Evolutionary conservation across 176 grass and related monocot species (phyloP).

Genomic region (Carex parvula): DNA sequence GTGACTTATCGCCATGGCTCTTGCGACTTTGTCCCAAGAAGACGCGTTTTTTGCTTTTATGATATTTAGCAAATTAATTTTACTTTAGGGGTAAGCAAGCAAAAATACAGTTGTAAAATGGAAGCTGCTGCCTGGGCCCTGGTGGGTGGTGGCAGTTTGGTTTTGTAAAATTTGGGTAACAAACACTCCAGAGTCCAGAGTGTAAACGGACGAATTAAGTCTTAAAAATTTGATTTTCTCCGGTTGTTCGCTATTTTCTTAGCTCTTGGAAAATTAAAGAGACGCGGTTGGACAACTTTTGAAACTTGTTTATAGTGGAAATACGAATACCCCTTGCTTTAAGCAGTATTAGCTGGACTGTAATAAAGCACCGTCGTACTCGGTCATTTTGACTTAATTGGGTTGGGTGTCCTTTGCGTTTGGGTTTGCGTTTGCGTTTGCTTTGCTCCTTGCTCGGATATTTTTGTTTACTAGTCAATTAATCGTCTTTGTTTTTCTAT

Average conservation of each 20-base stretch:
- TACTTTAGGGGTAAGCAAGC: neutral
- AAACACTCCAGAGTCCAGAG: too few relatives aligned
- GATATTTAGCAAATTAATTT: neutral
- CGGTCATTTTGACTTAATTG: neutral
- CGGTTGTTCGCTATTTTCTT: neutral
- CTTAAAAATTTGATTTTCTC: neutral
- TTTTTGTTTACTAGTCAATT: constrained; percentile 1
- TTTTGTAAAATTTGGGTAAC: neutral
- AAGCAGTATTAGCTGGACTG: neutral
- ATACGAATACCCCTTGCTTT: neutral
- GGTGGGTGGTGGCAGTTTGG: neutral
- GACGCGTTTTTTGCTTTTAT: neutral
- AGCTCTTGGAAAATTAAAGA: neutral
- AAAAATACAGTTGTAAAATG: neutral
- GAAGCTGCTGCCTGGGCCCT: neutral
- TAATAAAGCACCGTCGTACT: neutral
- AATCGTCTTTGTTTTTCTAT: neutral
- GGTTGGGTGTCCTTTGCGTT: neutral
- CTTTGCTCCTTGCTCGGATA: neutral
- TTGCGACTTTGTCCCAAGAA: neutral
- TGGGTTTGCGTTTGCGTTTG: neutral
- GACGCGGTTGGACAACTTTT: neutral
- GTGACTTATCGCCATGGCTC: neutral
- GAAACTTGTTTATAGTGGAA: neutral
- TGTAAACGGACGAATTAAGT: neutral